These are phyloP conservation scores for Zoysia matrella DNA, from an alignment of 202 grass and related monocot genomes.

Conservation along the genomic window DNA sequence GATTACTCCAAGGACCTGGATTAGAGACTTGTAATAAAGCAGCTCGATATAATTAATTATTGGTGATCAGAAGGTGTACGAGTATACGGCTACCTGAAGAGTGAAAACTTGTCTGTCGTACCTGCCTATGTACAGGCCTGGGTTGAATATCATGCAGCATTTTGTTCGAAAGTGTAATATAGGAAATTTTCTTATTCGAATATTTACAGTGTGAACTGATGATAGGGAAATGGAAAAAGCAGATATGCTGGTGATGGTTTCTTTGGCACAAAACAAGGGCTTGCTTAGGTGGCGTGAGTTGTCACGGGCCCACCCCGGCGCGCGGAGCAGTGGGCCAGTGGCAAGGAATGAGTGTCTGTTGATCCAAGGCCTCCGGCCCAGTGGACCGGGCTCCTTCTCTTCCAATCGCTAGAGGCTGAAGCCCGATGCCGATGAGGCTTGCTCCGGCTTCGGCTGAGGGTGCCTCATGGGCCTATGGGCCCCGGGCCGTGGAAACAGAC, in stretches of 20 bases:
- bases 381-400: neutral
- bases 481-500: too few species aligned
- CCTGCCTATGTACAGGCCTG: too few species aligned
- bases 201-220: neutral
- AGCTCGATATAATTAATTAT: too few species aligned
- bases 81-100: too few species aligned
- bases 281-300: slow-evolving; percentile 14
- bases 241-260: neutral
- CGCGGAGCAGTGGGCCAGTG: too few species aligned
- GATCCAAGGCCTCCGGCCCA: neutral
- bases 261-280: neutral
- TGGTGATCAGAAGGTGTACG: neutral
- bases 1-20: too few species aligned
- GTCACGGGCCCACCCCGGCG: neutral
- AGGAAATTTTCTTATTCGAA: neutral
- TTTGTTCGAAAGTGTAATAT: neutral
- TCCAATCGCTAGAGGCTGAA: too few species aligned
- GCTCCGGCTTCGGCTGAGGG: too few species aligned
- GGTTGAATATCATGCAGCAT: neutral
- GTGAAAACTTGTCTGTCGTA: too few species aligned
- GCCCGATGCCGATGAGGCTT: too few species aligned
- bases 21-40: too few species aligned
- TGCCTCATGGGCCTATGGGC: too few species aligned
- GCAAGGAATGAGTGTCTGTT: neutral
- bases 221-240: neutral